A percentile compares a stretch with the other conserved stretches of the same genome.
phyloP scores from a whole-genome alignment of 371 early-diverging fungal species.

The Umbelopsis sp. region DNA sequence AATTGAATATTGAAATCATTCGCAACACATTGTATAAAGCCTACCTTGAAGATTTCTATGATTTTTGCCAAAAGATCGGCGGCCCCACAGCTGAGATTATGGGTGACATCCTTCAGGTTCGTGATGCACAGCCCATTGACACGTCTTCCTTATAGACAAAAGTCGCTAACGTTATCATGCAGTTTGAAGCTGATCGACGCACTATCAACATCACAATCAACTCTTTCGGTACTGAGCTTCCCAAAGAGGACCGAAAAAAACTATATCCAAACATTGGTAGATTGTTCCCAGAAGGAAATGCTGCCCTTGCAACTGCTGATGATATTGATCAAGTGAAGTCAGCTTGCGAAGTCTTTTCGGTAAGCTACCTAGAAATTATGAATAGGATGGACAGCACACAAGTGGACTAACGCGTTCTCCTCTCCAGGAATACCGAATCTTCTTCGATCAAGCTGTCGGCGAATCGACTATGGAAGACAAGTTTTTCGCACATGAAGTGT shows the following conservation, averaged over 20 bases:
- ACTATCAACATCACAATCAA: slow-evolving; percentile 98
- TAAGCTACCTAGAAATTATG: slow-evolving; percentile 35
- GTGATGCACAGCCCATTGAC: neutral
- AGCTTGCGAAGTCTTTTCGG: slow-evolving; percentile 81
- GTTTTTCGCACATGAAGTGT: slow-evolving; percentile 95
- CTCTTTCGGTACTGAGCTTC: slow-evolving; percentile 94
- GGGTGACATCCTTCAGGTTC: slow-evolving; percentile 88
- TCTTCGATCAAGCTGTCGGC: slow-evolving; percentile 60
- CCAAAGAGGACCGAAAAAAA: slow-evolving; percentile 93
- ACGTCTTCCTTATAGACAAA: no score
- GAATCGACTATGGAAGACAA: slow-evolving; percentile 87
- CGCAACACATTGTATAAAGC: slow-evolving; percentile 98
- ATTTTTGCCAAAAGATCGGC: slow-evolving; percentile 83
- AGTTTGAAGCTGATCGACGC: slow-evolving; percentile 98
- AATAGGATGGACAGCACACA: neutral
- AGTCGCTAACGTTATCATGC: neutral
- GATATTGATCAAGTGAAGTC: slow-evolving; percentile 93
- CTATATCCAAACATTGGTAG: slow-evolving; percentile 91
- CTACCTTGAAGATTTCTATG: slow-evolving; percentile 96
- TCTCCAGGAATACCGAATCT: slow-evolving; percentile 73
- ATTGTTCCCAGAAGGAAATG: slow-evolving; percentile 90
- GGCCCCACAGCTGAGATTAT: slow-evolving; percentile 94
- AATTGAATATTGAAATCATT: slow-evolving; percentile 98
- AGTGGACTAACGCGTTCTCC: neutral
- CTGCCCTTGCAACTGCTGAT: slow-evolving; percentile 86